Evolutionary conservation across 176 grass and related monocot genomes (phyloP).

Genomic region (Oryza nivara): DNA sequence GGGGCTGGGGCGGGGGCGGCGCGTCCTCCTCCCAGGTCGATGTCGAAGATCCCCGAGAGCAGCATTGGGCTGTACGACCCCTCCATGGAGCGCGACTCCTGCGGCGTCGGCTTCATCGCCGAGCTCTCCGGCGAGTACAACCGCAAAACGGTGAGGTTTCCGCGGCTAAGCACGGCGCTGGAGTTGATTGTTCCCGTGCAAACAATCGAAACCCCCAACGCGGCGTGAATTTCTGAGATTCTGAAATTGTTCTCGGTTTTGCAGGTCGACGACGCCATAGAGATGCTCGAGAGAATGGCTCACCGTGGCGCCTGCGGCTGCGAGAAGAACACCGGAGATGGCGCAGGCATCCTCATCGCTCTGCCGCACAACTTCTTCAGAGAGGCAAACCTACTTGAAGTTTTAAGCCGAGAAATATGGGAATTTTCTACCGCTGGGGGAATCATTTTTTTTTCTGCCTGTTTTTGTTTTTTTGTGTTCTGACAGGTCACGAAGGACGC

Average conservation of each 20-base stretch:
- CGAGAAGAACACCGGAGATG: slow-evolving; percentile 69
- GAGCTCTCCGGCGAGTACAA: slow-evolving; percentile 50
- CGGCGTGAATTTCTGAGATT: not conserved
- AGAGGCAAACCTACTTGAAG: slow-evolving; percentile 33
- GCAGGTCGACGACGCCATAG: slow-evolving; percentile 52
- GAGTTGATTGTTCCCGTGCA: not conserved
- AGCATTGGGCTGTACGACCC: slow-evolving; percentile 63
- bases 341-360: slow-evolving; percentile 55
- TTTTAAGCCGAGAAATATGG: not conserved
- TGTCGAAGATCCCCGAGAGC: slow-evolving; percentile 56
- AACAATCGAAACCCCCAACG: not conserved
- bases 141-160: slow-evolving; percentile 52
- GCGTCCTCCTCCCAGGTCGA: slow-evolving; percentile 31
- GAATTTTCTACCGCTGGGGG: not conserved
- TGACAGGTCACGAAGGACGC: slow-evolving; percentile 51
- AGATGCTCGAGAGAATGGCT: slow-evolving; percentile 70
- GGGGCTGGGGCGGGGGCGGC: not conserved
- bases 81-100: slow-evolving; percentile 63
- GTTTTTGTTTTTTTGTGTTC: not conserved
- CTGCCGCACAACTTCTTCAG: slow-evolving; percentile 56
- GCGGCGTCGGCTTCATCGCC: slow-evolving; percentile 65
- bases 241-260: not conserved
- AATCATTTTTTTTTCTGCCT: slow-evolving; percentile 21
- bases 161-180: not conserved
- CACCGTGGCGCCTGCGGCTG: slow-evolving; percentile 67